Evolutionary conservation across 176 grass and related monocot genomes (phyloP).

Genomic region (Panicum miliaceum): DNA sequence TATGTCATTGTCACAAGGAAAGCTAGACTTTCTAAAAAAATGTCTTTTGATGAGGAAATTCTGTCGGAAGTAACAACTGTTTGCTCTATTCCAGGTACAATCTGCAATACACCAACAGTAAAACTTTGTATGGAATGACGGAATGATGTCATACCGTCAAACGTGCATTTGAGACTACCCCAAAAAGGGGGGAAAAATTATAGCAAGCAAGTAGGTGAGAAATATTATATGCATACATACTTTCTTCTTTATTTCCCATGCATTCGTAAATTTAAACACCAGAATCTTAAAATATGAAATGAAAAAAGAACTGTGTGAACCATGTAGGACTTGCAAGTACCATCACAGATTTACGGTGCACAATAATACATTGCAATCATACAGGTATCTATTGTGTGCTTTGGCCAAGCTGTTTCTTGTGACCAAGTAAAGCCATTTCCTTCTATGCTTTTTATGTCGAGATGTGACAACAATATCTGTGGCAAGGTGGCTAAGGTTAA

Average conservation of each 20-base stretch:
- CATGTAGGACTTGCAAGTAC: neutral
- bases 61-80: slow-evolving; percentile 43
- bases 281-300: neutral
- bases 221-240: neutral
- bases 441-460: slow-evolving; percentile 24
- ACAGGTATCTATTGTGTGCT: slow-evolving; percentile 8
- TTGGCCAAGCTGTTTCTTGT: slow-evolving; percentile 21
- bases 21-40: slow-evolving; percentile 36
- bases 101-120: slow-evolving; percentile 6
- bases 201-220: neutral
- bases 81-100: slow-evolving; percentile 20
- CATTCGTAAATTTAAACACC: neutral
- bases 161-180: neutral
- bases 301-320: neutral
- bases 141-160: neutral
- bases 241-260: neutral
- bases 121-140: neutral
- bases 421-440: slow-evolving; percentile 26
- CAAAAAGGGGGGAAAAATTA: neutral
- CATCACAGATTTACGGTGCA: neutral
- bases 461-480: slow-evolving; percentile 32
- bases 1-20: slow-evolving; percentile 43
- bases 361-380: slow-evolving; percentile 17
- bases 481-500: neutral
- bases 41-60: slow-evolving; percentile 44